Evolutionary conservation across 148 eudicot species (phyloP), one percentile per base, ranked within the genome.

Genomic region (Camellia japonica): DNA sequence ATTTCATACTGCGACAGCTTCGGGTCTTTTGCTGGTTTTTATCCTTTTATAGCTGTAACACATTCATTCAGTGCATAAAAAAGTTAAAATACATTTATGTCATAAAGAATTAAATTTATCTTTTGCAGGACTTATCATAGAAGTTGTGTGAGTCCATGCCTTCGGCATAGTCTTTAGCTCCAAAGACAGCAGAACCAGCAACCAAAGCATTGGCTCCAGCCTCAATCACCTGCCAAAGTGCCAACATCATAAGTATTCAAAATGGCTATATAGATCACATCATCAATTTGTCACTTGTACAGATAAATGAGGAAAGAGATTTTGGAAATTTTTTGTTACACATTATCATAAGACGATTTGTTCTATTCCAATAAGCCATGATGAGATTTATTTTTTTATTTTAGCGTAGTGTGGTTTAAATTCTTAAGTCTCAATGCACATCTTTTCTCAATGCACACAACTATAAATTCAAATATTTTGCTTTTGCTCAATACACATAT

Each of bases 201-300:
- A 97, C 99, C 72, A 97, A 81, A 79, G 99, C 99, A 85, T 97
- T 97, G 70, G 99, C 99, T 78, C 99, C 99, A 77, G 99, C 98
- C 80, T 97, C 99, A 69, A 97, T 97, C 78, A 97, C 99, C 99
- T 96, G 90, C 73, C 30, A 30, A 30, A 30, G 30, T 30, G 30
- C 30, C 79, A 86, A 49, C 71, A 67, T 19, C 12, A 23, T 56
- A 60, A 64, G 51, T 68, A 67, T n/a, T 20, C 16, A 13, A 49
- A 51, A 49, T n/a, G 8, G 47, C 18, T 41, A 16, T 19, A 6
- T 38, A 16, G 54, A 23, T n/a, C 11, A 18, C 1, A 56, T 12
- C 3, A 16, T n/a, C 15, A 67, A 5, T 68, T 78, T 38, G 16
- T 18, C 56, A 51, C 6, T 15, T 16, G 10, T 41, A n/a, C 60